Conservation (phyloP, 345 rosid species). For the Euphorbia lathyris region DNA sequence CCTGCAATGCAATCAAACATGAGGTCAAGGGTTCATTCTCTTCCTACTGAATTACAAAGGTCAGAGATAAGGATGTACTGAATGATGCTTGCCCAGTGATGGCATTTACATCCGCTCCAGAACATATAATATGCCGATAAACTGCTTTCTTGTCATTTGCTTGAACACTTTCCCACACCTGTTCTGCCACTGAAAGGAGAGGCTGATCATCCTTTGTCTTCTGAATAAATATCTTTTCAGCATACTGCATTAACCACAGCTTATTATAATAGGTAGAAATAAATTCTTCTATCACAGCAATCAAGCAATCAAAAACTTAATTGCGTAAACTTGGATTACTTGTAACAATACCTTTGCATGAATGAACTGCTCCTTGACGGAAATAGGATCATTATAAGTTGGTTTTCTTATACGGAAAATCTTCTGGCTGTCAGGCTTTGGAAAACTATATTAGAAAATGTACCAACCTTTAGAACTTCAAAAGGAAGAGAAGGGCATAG, state of each 20-base stretch:
- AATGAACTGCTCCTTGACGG: constrained; percentile 72
- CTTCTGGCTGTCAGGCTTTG: constrained; percentile 42
- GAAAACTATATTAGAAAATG: constrained; percentile 35
- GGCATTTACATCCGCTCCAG: constrained; percentile 54
- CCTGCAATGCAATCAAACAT: constrained; percentile 41
- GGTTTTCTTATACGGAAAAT: constrained; percentile 55
- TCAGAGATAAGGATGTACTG: constrained; percentile 36
- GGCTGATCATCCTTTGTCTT: constrained; percentile 43
- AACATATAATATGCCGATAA: constrained; percentile 65
- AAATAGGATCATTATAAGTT: constrained; percentile 46
- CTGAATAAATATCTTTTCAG: constrained; percentile 52
- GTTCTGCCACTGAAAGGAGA: constrained; percentile 43
- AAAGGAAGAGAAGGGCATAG: constrained; percentile 6
- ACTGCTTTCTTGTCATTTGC: constrained; percentile 65
- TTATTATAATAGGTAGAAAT: no score
- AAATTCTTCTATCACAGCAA: background rate
- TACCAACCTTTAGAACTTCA: background rate
- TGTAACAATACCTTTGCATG: constrained; percentile 58
- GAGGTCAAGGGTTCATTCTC: constrained; percentile 25
- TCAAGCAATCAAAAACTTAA: background rate
- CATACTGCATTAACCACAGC: constrained; percentile 40
- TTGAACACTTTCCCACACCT: constrained; percentile 59
- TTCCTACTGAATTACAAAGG: constrained; percentile 35
- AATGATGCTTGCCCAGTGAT: constrained; percentile 50
- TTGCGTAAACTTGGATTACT: background rate